phyloP scores from a whole-genome alignment of 768 basidiomycete species.

The Dendrothele bispora region DNA sequence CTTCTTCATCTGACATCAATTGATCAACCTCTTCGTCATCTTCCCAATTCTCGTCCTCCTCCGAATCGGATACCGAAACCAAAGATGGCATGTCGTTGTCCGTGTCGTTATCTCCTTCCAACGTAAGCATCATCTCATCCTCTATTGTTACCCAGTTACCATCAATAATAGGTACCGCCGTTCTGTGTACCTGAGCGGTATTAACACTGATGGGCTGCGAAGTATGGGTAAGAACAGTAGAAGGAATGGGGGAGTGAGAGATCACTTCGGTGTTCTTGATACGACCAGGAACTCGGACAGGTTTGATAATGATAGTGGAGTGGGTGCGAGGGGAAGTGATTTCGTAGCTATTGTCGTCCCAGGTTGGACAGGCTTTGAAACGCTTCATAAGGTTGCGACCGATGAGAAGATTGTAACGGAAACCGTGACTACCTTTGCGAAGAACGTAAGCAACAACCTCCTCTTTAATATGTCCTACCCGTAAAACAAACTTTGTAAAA shows the following conservation, averaged over 20 bases:
- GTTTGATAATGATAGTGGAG: background rate
- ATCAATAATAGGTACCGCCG: background rate
- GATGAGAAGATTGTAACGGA: conserved; percentile 10
- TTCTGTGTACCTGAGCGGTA: background rate
- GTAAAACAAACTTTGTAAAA: conserved; percentile 9
- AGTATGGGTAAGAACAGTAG: no score
- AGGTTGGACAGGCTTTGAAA: conserved; percentile 4
- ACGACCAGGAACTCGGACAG: conserved; percentile 2
- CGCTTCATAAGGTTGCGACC: conserved; percentile 5
- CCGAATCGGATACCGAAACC: no score
- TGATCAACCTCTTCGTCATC: no score
- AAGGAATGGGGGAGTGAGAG: no score
- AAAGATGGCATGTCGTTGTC: no score
- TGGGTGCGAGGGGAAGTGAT: conserved; percentile 10
- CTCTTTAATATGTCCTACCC: conserved; percentile 10
- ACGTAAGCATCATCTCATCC: no score
- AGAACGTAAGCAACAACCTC: conserved; percentile 7
- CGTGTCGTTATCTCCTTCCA: no score
- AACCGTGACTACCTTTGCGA: conserved; percentile 2
- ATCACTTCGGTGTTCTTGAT: background rate
- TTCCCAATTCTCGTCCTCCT: no score
- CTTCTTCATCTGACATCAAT: no score
- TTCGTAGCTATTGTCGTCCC: conserved; percentile 7
- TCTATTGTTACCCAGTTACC: background rate
- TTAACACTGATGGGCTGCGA: no score